A percentile compares a stretch with the other conserved stretches of the same genome.
Conservation (phyloP, 176 grass and related monocot genomes). For the Cenchrus purpureus region DNA sequence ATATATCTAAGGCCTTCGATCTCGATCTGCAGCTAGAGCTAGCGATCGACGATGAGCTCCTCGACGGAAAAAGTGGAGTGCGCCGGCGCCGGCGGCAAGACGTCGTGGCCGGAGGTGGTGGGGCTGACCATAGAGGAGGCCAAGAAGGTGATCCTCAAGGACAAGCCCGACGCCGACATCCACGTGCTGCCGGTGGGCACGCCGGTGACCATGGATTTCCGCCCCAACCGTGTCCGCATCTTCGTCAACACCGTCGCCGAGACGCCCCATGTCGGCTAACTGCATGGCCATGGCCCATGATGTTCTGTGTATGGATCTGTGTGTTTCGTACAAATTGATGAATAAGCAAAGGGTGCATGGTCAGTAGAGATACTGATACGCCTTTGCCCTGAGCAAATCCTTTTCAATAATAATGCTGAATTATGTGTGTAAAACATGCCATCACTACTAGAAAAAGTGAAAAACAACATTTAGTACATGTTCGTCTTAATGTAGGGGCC, state of each 20-base stretch:
- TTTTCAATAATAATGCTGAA: too few species aligned
- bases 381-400: too few species aligned
- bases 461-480: too few species aligned
- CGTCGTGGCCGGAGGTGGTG: constrained; percentile 44
- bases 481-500: too few species aligned
- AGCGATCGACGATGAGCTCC: background rate
- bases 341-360: too few species aligned
- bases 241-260: constrained; percentile 29
- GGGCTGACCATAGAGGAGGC: constrained; percentile 34
- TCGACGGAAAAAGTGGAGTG: too few species aligned
- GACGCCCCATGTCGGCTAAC: constrained; percentile 16
- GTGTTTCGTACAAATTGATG: background rate
- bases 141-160: constrained; percentile 27
- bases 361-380: too few species aligned
- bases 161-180: constrained; percentile 41
- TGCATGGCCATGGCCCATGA: background rate
- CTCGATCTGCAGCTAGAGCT: background rate
- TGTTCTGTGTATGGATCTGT: background rate
- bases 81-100: background rate
- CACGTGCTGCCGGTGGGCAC: background rate
- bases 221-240: constrained; percentile 29
- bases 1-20: too few species aligned
- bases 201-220: background rate
- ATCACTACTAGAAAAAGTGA: too few species aligned
- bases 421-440: too few species aligned